Evolutionary conservation across 202 grass and related monocot genomes (phyloP).

Genomic region (Eragrostis tef): DNA sequence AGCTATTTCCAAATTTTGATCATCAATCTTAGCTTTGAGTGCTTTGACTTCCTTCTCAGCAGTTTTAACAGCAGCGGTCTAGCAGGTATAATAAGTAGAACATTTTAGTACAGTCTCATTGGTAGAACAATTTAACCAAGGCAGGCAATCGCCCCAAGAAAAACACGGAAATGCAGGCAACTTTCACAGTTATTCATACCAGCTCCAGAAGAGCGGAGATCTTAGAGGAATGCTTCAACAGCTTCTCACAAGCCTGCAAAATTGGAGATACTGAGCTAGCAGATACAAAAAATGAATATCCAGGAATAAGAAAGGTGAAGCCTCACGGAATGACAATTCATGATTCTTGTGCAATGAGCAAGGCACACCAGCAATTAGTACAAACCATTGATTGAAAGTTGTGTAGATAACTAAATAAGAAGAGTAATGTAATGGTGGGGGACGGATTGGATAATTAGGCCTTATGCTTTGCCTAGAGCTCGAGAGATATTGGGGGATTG

Average conservation of each 20-base stretch:
- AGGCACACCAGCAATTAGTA: not conserved
- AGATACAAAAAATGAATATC: conserved; percentile 1
- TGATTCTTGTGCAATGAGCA: not conserved
- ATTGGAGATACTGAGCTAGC: conserved; percentile 23
- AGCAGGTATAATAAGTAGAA: conserved; percentile 29
- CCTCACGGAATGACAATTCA: conserved; percentile 27
- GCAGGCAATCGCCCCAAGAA: not conserved
- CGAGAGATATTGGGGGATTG: no score
- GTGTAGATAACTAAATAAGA: not conserved
- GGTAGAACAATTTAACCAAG: conserved; percentile 25
- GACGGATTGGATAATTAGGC: no score
- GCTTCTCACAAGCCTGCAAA: conserved; percentile 71
- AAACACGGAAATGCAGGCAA: not conserved
- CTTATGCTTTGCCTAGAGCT: no score
- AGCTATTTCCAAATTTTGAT: conserved; percentile 53
- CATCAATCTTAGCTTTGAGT: conserved; percentile 65
- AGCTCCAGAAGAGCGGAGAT: conserved; percentile 74
- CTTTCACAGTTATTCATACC: conserved; percentile 50
- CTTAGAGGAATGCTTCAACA: conserved; percentile 61
- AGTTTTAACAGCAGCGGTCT: conserved; percentile 69
- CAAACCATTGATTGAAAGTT: not conserved
- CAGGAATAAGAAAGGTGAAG: conserved; percentile 1
- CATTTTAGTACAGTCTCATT: conserved; percentile 9
- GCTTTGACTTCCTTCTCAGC: conserved; percentile 84
- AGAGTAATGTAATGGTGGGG: no score